phyloP scores from a whole-genome alignment of 73 alveolate genomes.

The Stentor coeruleus region DNA sequence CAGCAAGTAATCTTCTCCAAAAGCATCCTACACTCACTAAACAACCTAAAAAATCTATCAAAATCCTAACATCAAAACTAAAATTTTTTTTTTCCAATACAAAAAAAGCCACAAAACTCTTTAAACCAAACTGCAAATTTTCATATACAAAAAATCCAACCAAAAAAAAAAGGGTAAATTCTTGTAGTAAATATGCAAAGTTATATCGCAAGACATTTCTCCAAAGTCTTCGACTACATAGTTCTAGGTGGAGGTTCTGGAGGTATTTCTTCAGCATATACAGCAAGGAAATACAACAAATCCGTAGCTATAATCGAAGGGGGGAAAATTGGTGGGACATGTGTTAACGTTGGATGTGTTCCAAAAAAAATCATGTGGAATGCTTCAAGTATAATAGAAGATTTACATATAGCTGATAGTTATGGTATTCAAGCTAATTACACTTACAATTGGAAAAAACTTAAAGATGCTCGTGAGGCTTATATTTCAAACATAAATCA shows the following conservation, averaged over 20 bases:
- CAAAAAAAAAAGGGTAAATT: no score
- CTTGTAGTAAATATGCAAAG: no score
- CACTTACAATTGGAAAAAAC: slow-evolving; percentile 35
- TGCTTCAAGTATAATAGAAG: slow-evolving; percentile 51
- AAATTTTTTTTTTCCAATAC: no score
- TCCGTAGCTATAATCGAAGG: slow-evolving; percentile 82
- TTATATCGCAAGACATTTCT: no score
- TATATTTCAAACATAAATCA: slow-evolving; percentile 52
- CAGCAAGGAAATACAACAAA: slow-evolving; percentile 72
- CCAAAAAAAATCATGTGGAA: slow-evolving; percentile 93
- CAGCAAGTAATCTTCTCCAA: no score
- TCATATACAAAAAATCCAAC: no score
- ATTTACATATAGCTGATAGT: slow-evolving; percentile 30
- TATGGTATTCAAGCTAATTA: slow-evolving; percentile 42
- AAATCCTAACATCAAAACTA: no score
- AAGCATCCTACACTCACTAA: no score
- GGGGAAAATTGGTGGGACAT: slow-evolving; percentile 93
- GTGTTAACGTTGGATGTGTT: slow-evolving; percentile 98
- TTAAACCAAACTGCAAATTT: no score
- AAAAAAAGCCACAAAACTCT: no score
- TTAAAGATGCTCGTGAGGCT: slow-evolving; percentile 51
- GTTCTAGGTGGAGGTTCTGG: slow-evolving; percentile 99
- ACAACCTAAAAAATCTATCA: no score
- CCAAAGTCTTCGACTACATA: slow-evolving; percentile 46
- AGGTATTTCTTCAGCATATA: slow-evolving; percentile 92